Conservation (phyloP, 257 asterid genomes). For the Scutellaria galericulata region DNA sequence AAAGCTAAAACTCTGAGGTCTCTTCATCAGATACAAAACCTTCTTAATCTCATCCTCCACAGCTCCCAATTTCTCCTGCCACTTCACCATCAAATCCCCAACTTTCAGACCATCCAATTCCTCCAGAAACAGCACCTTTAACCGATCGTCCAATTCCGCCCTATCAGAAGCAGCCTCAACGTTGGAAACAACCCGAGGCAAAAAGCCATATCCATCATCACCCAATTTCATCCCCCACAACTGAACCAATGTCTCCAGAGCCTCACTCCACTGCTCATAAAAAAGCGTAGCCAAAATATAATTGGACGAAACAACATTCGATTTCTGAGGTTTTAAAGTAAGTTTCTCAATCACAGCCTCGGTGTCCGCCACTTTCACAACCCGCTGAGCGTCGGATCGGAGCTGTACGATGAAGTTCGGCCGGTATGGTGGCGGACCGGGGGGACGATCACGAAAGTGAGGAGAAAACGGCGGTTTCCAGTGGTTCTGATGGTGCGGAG, state of each 20-base stretch:
- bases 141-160: conserved; percentile 56
- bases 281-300: conserved; percentile 37
- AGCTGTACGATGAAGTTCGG: conserved; percentile 64
- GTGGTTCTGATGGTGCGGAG: conserved; percentile 35
- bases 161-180: conserved; percentile 64
- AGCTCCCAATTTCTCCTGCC: conserved; percentile 46
- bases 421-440: conserved; percentile 25
- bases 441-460: conserved; percentile 50
- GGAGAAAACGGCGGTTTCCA: conserved; percentile 28
- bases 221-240: conserved; percentile 63
- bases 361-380: conserved; percentile 24
- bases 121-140: conserved; percentile 53
- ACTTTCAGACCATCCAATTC: conserved; percentile 48
- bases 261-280: conserved; percentile 79
- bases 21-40: conserved; percentile 17
- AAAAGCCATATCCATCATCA: conserved; percentile 36
- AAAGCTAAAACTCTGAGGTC: conserved; percentile 6
- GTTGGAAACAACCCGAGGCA: conserved; percentile 47
- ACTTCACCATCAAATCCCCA: conserved; percentile 52
- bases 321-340: conserved; percentile 46
- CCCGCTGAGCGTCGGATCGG: conserved; percentile 27
- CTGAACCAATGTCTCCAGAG: conserved; percentile 58
- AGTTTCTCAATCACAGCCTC: conserved; percentile 41
- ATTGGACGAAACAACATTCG: conserved; percentile 18
- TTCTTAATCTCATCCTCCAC: conserved; percentile 39